Base-by-base conservation (phyloP, 495 filamentous ascomycete genomes). In the Penicillium dipodomyicola region DNA sequence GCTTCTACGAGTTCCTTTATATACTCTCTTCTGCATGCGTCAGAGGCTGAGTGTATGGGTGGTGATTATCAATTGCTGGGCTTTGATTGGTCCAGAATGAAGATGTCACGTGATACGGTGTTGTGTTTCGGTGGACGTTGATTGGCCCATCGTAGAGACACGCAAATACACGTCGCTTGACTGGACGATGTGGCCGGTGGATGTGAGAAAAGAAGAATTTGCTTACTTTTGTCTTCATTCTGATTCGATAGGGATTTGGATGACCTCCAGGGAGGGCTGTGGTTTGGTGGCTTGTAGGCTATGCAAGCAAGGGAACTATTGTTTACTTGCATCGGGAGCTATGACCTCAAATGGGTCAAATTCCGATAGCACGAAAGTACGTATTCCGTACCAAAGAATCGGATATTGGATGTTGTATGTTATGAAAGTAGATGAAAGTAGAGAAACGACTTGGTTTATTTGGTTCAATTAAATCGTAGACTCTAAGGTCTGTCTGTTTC, bases 61-160 rank as follows among this genome's bases (percentile, higher is more conserved):
- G 57, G 45, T 59, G 65, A 63, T 75, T 73, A 62, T 53, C 56
- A 74, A 71, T 69, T n/a, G 8, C 29, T 25, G 11, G 4, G 0
- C 40, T 19, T 19, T 72, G 60, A 72, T 74, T 74, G 67, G 72
- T 11, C 23, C 29, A 9, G 2, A 17, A 4, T 0, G 2, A 2
- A 4, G 0, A 17, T 20, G 15, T 60, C 67, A 65, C 56, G 60
- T 65, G 65, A 2, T 15, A 3, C 2, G 29, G n/a, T 8, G 6
- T 9, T 11, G 11, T 15, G 19, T 46, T 57, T 58, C 17, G 11
- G 12, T 19, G 22, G 19, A 15, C 47, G 23, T 49, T 67, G 55
- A 54, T 61, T 67, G 64, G 64, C 30, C 5, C 14, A 7, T 29
- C 1, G 20, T 6, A 8, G 20, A 9, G n/a, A 25, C 2, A 10